Evolutionary conservation across 1,284 basidiomycete species (phyloP), one percentile per base, ranked within the genome.

Genomic region (Microbotryum lychnidis-dioicae): DNA sequence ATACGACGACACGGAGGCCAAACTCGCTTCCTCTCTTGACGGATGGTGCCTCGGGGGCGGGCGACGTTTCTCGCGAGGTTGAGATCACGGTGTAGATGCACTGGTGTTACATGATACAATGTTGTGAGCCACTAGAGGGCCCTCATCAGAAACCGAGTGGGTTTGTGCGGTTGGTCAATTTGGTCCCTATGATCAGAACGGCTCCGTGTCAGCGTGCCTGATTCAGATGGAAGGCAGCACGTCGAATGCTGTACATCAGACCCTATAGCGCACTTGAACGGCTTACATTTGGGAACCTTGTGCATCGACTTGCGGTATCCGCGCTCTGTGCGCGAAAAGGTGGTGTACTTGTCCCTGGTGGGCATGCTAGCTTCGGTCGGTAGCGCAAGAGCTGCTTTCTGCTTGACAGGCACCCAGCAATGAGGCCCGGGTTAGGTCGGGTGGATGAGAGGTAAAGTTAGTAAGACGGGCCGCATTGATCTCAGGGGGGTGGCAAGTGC

Each of bases 231-330:
- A 21, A 53, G 10, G 23, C 25, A 37, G 47, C 18, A 54, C 21
- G 31, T 3, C 58, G 16, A 31, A 6, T 8, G 23, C 7, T 42
- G 2, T 21, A 23, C 20, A 42, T 27, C 54, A 31, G 7, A 31
- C 37, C 37, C 25, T 42, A 10, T 42, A 42, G 16, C 37, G 37
- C 9, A 10, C 31, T 31, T 9, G 14, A 42, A 42, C 12, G 37
- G 14, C 37, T 31, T 9, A 56, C 57, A 67, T 25, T 67, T 60
- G 21, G 67, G 67, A 6, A 96, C 89, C 75, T 96, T 96, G 78
- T 98, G 94, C 50, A 97, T 88, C 23, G 88, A 87, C 75, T 98
- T 98, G 54, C 94, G 80, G 77, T 93, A 98, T 6, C 87, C 86
- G 63, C 76, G 78, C 8, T 79, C 79, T 56, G 83, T 84, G 23